A percentile compares a stretch with the other conserved stretches of the same genome.
phyloP scores from a whole-genome alignment of 345 rosid genomes.

The Excoecaria agallocha region DNA sequence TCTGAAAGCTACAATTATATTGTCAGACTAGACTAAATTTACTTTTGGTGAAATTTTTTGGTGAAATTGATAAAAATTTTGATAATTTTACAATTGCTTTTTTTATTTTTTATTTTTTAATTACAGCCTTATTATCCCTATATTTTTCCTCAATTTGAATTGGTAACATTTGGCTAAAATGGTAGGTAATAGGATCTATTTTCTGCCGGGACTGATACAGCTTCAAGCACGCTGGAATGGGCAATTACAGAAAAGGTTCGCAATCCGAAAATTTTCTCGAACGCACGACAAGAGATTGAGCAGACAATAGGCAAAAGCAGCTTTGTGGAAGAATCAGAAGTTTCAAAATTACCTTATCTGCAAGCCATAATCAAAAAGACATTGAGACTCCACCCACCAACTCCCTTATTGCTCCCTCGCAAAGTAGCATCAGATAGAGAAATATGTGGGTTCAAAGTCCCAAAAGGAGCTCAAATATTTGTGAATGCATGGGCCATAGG shows the following conservation, averaged over 20 bases:
- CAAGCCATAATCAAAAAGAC: conserved; percentile 2
- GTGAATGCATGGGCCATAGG: no score
- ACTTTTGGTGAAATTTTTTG: no score
- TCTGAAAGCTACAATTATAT: no score
- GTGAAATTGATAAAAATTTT: no score
- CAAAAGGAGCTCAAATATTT: conserved; percentile 15
- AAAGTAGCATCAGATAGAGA: background rate
- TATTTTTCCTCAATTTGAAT: no score
- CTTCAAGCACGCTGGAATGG: conserved; percentile 29
- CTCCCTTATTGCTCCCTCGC: background rate
- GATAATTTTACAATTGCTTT: no score
- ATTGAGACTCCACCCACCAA: background rate
- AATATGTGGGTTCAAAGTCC: background rate
- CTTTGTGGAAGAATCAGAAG: conserved; percentile 32
- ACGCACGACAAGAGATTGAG: conserved; percentile 27
- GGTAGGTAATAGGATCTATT: conserved; percentile 34
- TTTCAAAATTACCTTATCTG: conserved; percentile 3
- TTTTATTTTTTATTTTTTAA: no score
- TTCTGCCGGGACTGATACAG: conserved; percentile 42
- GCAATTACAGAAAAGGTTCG: conserved; percentile 26
- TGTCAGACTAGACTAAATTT: no score
- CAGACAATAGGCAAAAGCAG: conserved; percentile 18
- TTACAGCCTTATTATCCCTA: no score
- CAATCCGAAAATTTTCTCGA: conserved; percentile 5
- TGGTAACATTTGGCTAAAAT: no score